Conservation (phyloP, 2,329 filamentous ascomycete genomes). For the Thielaviopsis euricoi region DNA sequence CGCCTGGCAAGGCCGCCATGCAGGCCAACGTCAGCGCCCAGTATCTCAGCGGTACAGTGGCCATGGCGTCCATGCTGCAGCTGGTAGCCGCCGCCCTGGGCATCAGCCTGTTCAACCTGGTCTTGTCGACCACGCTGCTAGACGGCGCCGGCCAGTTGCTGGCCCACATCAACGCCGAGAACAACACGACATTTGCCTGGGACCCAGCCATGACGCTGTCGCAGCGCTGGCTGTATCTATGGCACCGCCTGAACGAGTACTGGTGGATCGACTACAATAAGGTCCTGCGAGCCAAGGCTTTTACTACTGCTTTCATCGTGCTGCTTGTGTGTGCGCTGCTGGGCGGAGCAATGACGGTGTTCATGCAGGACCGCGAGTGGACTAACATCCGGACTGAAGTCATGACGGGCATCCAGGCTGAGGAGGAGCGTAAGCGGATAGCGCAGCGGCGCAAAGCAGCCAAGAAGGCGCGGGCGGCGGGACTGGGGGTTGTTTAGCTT, state of each 20-base stretch:
- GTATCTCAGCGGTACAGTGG: not conserved
- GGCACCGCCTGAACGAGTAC: too few species aligned
- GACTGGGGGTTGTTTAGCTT: not conserved
- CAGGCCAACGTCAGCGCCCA: slow-evolving; percentile 3
- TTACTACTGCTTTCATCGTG: not conserved
- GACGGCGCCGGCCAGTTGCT: too few species aligned
- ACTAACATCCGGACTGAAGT: slow-evolving; percentile 3
- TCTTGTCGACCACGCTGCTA: too few species aligned
- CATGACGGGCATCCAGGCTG: not conserved
- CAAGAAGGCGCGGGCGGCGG: not conserved
- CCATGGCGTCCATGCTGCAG: slow-evolving; percentile 2
- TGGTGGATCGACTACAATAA: too few species aligned
- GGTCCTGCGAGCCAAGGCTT: not conserved
- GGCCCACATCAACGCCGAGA: too few species aligned
- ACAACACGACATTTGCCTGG: too few species aligned
- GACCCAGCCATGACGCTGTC: too few species aligned
- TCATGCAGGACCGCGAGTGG: not conserved
- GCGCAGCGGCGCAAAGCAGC: not conserved
- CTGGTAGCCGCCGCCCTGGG: not conserved
- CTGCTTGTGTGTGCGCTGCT: not conserved
- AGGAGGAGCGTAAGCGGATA: not conserved
- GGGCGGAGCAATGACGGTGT: not conserved
- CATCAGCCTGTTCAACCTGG: not conserved
- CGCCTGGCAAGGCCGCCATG: slow-evolving; percentile 1
- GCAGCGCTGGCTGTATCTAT: too few species aligned